Evolutionary conservation across 2,329 filamentous ascomycete species (phyloP).

Genomic region (Colletotrichum gigasporum): DNA sequence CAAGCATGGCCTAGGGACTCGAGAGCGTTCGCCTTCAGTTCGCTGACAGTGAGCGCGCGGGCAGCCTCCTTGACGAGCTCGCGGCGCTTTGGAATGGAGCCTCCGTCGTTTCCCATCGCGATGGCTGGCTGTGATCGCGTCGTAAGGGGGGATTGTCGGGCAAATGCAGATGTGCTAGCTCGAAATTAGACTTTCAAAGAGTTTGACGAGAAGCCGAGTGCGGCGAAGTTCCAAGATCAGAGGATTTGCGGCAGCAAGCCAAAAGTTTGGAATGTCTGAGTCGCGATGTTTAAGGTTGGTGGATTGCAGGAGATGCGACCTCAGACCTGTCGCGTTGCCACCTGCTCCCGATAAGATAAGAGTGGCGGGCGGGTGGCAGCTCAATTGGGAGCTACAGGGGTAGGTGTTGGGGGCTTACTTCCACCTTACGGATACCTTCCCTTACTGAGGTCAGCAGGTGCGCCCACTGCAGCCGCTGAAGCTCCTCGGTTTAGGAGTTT

Average conservation of each 20-base stretch:
- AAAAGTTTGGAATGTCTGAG: no score
- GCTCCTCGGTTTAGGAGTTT: slow-evolving; percentile 19
- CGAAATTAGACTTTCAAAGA: no score
- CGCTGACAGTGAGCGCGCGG: slow-evolving; percentile 80
- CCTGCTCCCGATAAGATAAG: not conserved
- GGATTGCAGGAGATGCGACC: no score
- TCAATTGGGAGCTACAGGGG: not conserved
- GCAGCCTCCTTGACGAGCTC: slow-evolving; percentile 96
- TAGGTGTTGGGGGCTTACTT: slow-evolving; percentile 2
- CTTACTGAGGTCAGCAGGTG: not conserved
- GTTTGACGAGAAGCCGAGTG: no score
- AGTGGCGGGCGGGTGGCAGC: not conserved
- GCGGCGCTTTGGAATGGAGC: slow-evolving; percentile 92
- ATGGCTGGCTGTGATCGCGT: not conserved
- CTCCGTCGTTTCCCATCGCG: slow-evolving; percentile 95
- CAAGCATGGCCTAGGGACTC: slow-evolving; percentile 89
- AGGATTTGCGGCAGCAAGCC: no score
- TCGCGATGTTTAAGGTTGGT: no score
- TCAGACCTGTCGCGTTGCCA: no score
- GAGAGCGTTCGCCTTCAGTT: slow-evolving; percentile 87
- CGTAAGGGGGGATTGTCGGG: not conserved
- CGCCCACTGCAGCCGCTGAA: not conserved
- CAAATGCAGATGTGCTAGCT: no score
- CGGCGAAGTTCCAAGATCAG: no score
- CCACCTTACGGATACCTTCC: not conserved